Evolutionary conservation across 2,329 filamentous ascomycete genomes (phyloP).

Genomic region (Fusarium pseudograminearum): DNA sequence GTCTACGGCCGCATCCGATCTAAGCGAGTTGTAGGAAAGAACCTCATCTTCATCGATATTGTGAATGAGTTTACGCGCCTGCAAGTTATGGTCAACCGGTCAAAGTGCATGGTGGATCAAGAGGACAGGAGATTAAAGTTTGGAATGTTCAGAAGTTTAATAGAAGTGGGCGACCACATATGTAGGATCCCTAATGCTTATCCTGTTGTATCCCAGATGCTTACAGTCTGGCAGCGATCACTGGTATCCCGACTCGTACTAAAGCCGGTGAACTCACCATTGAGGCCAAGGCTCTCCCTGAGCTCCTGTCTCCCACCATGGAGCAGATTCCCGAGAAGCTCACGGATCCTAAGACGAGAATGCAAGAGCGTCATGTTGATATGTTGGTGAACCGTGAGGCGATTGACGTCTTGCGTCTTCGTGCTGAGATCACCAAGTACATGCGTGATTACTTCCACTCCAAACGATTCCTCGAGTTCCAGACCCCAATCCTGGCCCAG

Average conservation of each 20-base stretch:
- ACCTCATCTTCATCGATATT: constrained; percentile 87
- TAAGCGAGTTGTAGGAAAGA: constrained; percentile 77
- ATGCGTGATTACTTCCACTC: constrained; percentile 80
- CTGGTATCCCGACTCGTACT: constrained; percentile 77
- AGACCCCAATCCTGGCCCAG: constrained; percentile 87
- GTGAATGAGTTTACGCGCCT: constrained; percentile 77
- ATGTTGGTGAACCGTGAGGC: constrained; percentile 80
- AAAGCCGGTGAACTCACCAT: constrained; percentile 81
- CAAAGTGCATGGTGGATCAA: constrained; percentile 56
- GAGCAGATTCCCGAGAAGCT: constrained; percentile 81
- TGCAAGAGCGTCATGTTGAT: constrained; percentile 85
- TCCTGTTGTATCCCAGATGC: constrained; percentile 35
- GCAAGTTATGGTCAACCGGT: constrained; percentile 81
- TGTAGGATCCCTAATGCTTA: constrained; percentile 66
- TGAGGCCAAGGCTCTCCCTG: constrained; percentile 74
- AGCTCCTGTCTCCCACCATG: constrained; percentile 80
- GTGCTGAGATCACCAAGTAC: constrained; percentile 78
- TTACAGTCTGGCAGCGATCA: constrained; percentile 67
- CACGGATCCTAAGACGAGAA: constrained; percentile 76
- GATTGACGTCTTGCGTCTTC: constrained; percentile 77
- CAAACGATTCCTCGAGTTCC: constrained; percentile 84
- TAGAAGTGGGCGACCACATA: constrained; percentile 86
- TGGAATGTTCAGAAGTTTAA: constrained; percentile 71
- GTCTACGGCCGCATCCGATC: constrained; percentile 76
- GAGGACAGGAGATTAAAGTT: constrained; percentile 59